A percentile compares a stretch with the other conserved stretches of the same genome.
Conservation (phyloP, 2,329 filamentous ascomycete species). For the Anisogramma anomala region DNA sequence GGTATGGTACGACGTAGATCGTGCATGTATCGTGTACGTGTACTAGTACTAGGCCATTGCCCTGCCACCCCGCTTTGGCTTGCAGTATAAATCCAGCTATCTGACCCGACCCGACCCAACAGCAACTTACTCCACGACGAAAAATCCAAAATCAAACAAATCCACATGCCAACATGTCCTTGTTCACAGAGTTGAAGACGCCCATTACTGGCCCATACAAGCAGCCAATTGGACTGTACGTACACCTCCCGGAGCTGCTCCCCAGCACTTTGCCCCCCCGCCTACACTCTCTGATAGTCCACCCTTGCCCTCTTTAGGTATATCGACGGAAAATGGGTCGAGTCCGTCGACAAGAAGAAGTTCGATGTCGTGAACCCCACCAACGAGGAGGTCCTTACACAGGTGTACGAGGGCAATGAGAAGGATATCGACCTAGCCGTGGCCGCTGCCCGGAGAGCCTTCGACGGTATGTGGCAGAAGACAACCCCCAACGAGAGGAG, state of each 20-base stretch:
- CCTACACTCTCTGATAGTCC: conserved; percentile 15
- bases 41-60: no score
- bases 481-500: conserved; percentile 61
- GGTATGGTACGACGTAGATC: no score
- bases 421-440: conserved; percentile 78
- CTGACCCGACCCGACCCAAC: no score
- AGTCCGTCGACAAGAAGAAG: conserved; percentile 72
- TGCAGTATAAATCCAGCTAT: no score
- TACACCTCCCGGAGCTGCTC: conserved; percentile 10
- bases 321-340: conserved; percentile 89
- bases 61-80: no score
- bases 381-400: conserved; percentile 73
- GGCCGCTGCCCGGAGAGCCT: conserved; percentile 72
- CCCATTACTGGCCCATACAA: conserved; percentile 49
- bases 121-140: no score
- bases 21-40: no score
- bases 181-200: conserved; percentile 50
- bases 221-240: conserved; percentile 52
- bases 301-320: conserved; percentile 39
- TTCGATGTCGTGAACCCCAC: conserved; percentile 88
- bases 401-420: conserved; percentile 74
- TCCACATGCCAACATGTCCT: conserved; percentile 20
- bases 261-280: conserved; percentile 3
- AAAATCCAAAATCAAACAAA: no score
- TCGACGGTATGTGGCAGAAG: conserved; percentile 60